phyloP scores from a whole-genome alignment of 257 asterid genomes.

The Nyctanthes arbortristis region DNA sequence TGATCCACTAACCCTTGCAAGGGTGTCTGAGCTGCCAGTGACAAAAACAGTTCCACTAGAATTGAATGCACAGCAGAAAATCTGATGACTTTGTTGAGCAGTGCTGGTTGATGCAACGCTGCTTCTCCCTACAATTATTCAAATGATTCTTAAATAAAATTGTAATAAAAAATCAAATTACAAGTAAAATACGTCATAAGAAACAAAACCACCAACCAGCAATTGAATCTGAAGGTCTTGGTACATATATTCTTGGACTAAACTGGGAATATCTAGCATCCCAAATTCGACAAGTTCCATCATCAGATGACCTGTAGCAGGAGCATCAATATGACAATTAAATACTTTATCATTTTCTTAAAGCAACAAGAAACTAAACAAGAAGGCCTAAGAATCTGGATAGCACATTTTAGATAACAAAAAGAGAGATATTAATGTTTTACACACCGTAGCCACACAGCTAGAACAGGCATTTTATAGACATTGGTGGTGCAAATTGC shows the following conservation, averaged over 20 bases:
- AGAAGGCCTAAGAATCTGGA: constrained; percentile 6
- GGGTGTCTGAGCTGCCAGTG: constrained; percentile 94
- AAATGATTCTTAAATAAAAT: constrained; percentile 27
- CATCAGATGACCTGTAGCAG: constrained; percentile 85
- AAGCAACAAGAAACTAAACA: constrained; percentile 17
- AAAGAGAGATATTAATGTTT: neutral
- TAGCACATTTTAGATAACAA: neutral
- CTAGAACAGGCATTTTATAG: neutral
- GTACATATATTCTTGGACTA: constrained; percentile 72
- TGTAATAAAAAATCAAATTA: constrained; percentile 1
- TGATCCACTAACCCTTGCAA: constrained; percentile 66
- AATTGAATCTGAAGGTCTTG: constrained; percentile 74
- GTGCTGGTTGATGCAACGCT: constrained; percentile 59
- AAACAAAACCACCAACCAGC: constrained; percentile 50
- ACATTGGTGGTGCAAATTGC: constrained; percentile 8
- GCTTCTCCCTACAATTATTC: constrained; percentile 60
- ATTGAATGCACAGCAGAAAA: constrained; percentile 91
- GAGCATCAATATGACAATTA: constrained; percentile 10
- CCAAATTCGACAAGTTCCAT: constrained; percentile 98
- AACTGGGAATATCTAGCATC: constrained; percentile 83
- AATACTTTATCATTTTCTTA: neutral
- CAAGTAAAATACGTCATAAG: constrained; percentile 8
- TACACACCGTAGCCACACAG: neutral
- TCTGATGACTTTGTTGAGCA: constrained; percentile 67
- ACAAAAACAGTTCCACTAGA: constrained; percentile 95